Base-by-base conservation (phyloP, 768 basidiomycete genomes). In the Tephrocybe sp. region DNA sequence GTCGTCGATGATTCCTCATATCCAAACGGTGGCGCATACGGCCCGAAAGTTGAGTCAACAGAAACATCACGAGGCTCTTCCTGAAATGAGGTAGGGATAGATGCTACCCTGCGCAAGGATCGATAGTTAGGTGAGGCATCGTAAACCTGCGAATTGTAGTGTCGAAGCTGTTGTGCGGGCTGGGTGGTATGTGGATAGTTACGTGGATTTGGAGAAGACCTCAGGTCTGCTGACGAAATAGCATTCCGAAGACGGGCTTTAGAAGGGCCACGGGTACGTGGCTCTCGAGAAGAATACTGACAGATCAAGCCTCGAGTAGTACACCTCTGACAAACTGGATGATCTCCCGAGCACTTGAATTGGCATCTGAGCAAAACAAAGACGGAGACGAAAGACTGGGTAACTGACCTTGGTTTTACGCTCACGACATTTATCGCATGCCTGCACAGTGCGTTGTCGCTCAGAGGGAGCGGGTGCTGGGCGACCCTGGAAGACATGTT, bases 301-400 rank as follows among this genome's bases (percentile, higher is more conserved):
- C 81, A 83, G 23, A 72, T 61, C 19, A 81, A 69, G 12, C 77
- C 79, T 16, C 79, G 69, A 22, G 67, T 64, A 1, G 66, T 60
- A 55, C 81, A 83, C 22, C 81, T 74, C 23, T 65, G 61, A 59
- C 81, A 83, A 3, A 73, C 69, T 7, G 81, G 81, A 40, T 69
- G 72, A 31, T 76, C 74, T n/a, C 81, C 81, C 12, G 78, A 80
- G 57, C 81, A 83, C 81, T 83, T 38, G 54, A 16, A n/a, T n/a
- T n/a, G 42, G 21, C 22, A 27, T 31, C 22, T 25, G 16, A 50
- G 24, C 18, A 27, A 18, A n/a, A 30, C 43, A 22, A 24, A 12
- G 19, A 29, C 41, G 12, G 25, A 22, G 23, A 4, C 33, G 23
- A 40, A n/a, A 25, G 10, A 2, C 5, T 3, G 5, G 18, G 9